Conservation (phyloP, 2,329 filamentous ascomycete genomes). For the Fusarium bulbicola region DNA sequence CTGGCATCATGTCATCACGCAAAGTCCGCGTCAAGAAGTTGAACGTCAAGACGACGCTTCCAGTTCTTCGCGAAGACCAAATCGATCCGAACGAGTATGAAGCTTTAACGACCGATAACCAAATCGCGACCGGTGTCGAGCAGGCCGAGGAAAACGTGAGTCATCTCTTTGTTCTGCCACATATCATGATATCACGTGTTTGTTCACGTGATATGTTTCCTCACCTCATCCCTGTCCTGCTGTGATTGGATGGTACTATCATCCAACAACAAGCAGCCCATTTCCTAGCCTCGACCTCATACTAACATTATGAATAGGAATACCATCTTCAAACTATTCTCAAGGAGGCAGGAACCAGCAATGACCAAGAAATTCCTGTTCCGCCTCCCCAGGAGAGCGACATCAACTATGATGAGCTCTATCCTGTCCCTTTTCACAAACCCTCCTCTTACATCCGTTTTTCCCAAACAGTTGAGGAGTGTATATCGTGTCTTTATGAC, state of each 20-base stretch:
- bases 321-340: constrained; percentile 90
- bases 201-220: constrained; percentile 54
- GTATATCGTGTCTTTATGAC: constrained; percentile 88
- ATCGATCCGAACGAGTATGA: constrained; percentile 89
- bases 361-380: constrained; percentile 71
- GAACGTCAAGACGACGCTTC: constrained; percentile 87
- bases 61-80: constrained; percentile 88
- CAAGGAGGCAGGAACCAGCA: constrained; percentile 63
- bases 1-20: constrained; percentile 67
- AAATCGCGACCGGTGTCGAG: constrained; percentile 97
- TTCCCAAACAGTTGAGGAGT: constrained; percentile 97
- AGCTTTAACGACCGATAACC: constrained; percentile 79
- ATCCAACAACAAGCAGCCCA: constrained; percentile 6
- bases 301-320: constrained; percentile 69
- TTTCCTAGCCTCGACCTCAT: constrained; percentile 11
- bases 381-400: constrained; percentile 70
- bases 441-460: constrained; percentile 96
- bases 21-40: constrained; percentile 90
- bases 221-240: neutral
- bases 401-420: constrained; percentile 89
- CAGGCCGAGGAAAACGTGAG: constrained; percentile 97
- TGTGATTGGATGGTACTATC: constrained; percentile 23
- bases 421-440: constrained; percentile 80
- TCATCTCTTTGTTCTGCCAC: constrained; percentile 49
- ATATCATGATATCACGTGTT: constrained; percentile 59